These are phyloP conservation scores for Tylopilus vinaceipallidus DNA, from an alignment of 768 basidiomycete species.

Conservation along the genomic window DNA sequence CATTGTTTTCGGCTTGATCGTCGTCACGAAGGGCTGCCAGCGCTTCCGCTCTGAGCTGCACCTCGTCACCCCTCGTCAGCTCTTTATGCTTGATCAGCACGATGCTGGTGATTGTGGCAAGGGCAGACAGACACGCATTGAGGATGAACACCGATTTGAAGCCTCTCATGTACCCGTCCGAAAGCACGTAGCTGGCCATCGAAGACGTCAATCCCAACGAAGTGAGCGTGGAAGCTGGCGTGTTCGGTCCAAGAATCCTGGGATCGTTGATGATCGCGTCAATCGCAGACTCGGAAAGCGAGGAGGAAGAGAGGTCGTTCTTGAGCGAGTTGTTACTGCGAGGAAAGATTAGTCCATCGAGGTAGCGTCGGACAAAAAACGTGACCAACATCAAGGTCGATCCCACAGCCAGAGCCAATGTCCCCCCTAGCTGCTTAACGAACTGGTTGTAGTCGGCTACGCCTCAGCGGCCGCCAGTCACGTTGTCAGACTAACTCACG, in stretches of 20 bases:
- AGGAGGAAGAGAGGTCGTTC: slow-evolving; percentile 37
- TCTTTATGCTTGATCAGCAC: slow-evolving; percentile 63
- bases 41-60: slow-evolving; percentile 43
- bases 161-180: slow-evolving; percentile 52
- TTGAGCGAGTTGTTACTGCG: slow-evolving; percentile 48
- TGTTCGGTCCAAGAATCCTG: slow-evolving; percentile 30
- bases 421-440: slow-evolving; percentile 67
- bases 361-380: slow-evolving; percentile 6
- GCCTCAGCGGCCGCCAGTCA: slow-evolving; percentile 1
- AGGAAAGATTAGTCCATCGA: not conserved
- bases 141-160: slow-evolving; percentile 61
- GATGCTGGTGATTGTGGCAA: slow-evolving; percentile 54
- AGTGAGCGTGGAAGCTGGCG: slow-evolving; percentile 32
- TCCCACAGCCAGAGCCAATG: slow-evolving; percentile 61
- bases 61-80: slow-evolving; percentile 56
- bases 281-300: slow-evolving; percentile 38
- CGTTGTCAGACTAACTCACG: slow-evolving; percentile 30
- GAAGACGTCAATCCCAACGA: slow-evolving; percentile 36
- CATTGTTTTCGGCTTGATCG: not conserved
- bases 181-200: slow-evolving; percentile 42
- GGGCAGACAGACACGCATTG: slow-evolving; percentile 51
- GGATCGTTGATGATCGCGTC: slow-evolving; percentile 51
- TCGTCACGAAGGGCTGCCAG: slow-evolving; percentile 9
- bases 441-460: slow-evolving; percentile 41
- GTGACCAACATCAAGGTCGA: slow-evolving; percentile 51